Percentiles rank a stretch among this genome's conserved stretches.
Evolutionary conservation across 2,329 filamentous ascomycete species (phyloP).

Genomic region (Venturia carpophila): DNA sequence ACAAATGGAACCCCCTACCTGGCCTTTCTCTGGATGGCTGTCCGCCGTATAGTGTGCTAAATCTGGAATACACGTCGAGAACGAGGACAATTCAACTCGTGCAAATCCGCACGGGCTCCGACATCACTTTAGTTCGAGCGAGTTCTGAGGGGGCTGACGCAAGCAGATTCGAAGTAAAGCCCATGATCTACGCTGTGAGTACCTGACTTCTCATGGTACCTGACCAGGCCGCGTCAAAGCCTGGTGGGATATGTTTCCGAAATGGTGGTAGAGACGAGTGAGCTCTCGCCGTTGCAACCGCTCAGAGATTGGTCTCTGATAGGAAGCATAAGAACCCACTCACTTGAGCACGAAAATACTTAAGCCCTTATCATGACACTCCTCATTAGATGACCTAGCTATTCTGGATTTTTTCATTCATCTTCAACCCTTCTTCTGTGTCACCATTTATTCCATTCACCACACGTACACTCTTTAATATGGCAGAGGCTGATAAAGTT

Average conservation of each 20-base stretch:
- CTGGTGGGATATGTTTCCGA: background rate
- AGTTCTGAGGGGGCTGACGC: background rate
- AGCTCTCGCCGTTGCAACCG: background rate
- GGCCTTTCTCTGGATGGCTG: background rate
- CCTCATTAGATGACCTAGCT: background rate
- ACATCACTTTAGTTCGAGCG: background rate
- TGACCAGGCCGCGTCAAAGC: background rate
- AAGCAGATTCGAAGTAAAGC: background rate
- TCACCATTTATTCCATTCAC: background rate
- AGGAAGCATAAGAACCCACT: too few species aligned
- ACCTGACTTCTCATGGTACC: background rate
- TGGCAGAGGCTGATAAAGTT: background rate
- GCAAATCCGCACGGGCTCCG: background rate
- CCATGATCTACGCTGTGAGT: background rate
- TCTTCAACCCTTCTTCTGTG: background rate
- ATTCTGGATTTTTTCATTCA: background rate
- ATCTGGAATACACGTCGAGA: background rate
- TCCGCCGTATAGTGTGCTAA: background rate
- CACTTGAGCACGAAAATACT: too few species aligned
- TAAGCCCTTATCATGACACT: too few species aligned
- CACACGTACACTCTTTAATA: background rate
- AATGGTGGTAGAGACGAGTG: background rate
- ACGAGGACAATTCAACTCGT: background rate
- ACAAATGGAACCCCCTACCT: background rate
- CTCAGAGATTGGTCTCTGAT: too few species aligned